A percentile compares a stretch with the other conserved stretches of the same genome.
These are phyloP conservation scores for Hypomyces rosellus DNA, from an alignment of 2,329 filamentous ascomycete species.

Conservation along the genomic window DNA sequence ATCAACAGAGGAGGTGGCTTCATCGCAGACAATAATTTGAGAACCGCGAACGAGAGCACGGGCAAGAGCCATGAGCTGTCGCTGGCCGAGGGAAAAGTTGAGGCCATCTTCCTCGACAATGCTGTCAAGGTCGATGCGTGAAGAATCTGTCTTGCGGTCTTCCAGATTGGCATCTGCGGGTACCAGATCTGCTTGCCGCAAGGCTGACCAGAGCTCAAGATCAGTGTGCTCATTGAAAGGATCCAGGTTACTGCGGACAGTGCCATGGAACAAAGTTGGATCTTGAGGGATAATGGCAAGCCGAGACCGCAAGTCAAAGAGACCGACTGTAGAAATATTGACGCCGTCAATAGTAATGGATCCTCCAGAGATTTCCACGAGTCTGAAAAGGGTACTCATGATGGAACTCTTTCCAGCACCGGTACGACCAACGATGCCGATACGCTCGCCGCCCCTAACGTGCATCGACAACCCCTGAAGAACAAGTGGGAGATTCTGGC, in stretches of 20 bases:
- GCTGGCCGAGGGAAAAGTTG: conserved; percentile 92
- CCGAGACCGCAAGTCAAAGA: conserved; percentile 68
- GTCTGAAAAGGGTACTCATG: conserved; percentile 75
- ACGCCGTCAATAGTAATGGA: conserved; percentile 60
- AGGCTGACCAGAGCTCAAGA: conserved; percentile 68
- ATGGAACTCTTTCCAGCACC: conserved; percentile 80
- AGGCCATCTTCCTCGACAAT: conserved; percentile 88
- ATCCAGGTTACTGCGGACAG: conserved; percentile 72
- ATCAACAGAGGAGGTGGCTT: conserved; percentile 88
- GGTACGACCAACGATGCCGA: conserved; percentile 75
- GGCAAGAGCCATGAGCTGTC: conserved; percentile 90
- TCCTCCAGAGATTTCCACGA: conserved; percentile 59
- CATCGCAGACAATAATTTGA: conserved; percentile 94
- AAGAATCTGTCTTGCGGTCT: conserved; percentile 65
- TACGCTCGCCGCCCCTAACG: conserved; percentile 67
- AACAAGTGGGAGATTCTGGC: conserved; percentile 64
- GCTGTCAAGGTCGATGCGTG: conserved; percentile 74
- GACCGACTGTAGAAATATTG: conserved; percentile 65
- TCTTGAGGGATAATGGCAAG: conserved; percentile 82
- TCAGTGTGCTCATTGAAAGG: conserved; percentile 75
- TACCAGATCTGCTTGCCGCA: conserved; percentile 71
- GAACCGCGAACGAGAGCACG: conserved; percentile 81
- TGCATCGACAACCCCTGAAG: conserved; percentile 66
- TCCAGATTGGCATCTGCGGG: conserved; percentile 56
- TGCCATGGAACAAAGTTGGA: conserved; percentile 75